Evolutionary conservation across 208 protist species (phyloP).

Genomic region (Acanthamoeba culbertsoni): DNA sequence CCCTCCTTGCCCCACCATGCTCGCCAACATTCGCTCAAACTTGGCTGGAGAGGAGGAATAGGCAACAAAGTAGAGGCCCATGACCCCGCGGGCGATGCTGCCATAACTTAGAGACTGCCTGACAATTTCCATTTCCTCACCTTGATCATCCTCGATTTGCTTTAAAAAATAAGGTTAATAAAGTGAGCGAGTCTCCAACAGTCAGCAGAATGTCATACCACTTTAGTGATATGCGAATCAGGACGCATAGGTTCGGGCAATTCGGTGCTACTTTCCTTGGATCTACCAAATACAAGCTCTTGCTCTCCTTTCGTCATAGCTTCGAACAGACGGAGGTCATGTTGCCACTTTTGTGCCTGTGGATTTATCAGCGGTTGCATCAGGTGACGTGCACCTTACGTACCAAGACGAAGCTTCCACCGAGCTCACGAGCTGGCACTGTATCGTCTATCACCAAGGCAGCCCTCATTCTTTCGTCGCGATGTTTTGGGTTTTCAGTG

Average conservation of each 20-base stretch:
- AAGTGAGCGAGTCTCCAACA: too few species aligned
- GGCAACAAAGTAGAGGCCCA: background rate
- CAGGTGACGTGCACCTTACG: too few species aligned
- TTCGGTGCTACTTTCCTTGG: background rate
- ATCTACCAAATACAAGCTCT: background rate
- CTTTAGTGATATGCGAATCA: background rate
- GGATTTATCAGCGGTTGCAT: too few species aligned
- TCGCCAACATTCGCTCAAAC: background rate
- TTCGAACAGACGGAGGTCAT: background rate
- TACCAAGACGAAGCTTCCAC: background rate
- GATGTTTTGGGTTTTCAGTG: background rate
- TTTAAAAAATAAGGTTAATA: too few species aligned
- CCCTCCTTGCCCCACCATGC: background rate
- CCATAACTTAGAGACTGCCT: background rate
- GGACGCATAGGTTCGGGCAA: background rate
- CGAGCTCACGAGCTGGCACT: too few species aligned
- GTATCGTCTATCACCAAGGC: too few species aligned
- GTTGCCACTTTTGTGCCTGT: background rate
- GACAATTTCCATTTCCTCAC: background rate
- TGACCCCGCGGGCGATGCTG: background rate
- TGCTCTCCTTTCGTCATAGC: background rate
- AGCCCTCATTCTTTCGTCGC: background rate
- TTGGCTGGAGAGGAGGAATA: background rate
- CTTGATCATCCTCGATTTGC: background rate
- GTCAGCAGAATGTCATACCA: background rate